Conservation (phyloP, 306 rosid species). For the Castanospermum australe region DNA sequence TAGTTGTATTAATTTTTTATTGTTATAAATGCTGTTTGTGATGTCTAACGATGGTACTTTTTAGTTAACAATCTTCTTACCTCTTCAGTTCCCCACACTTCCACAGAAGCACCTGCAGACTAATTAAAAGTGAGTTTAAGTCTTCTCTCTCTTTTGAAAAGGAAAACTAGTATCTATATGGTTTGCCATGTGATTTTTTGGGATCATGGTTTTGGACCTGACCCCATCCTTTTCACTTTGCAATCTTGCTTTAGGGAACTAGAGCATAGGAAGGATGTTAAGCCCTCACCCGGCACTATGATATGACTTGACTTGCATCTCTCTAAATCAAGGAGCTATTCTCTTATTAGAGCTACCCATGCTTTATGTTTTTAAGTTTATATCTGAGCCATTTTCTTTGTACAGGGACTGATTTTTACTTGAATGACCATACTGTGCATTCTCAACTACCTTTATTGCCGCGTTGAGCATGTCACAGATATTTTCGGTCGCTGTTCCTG, state of each 20-base stretch:
- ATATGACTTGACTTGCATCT: neutral
- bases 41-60: neutral
- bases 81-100: neutral
- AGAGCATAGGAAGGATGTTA: neutral
- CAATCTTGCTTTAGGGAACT: neutral
- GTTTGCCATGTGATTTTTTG: neutral
- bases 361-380: constrained; percentile 12
- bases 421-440: constrained; percentile 1
- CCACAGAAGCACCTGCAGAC: neutral
- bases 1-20: neutral
- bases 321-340: neutral
- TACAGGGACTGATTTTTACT: constrained; percentile 9
- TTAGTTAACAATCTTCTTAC: neutral
- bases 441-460: constrained; percentile 16
- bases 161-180: neutral
- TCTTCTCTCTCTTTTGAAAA: neutral
- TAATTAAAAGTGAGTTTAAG: neutral
- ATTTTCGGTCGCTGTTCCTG: constrained; percentile 1
- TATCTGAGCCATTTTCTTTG: neutral
- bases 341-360: neutral
- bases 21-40: neutral
- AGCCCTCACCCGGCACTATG: neutral
- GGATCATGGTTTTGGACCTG: neutral
- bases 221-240: neutral
- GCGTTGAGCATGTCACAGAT: constrained; percentile 2